These are phyloP conservation scores for Viola odorata DNA, from an alignment of 345 rosid species.

Conservation along the genomic window DNA sequence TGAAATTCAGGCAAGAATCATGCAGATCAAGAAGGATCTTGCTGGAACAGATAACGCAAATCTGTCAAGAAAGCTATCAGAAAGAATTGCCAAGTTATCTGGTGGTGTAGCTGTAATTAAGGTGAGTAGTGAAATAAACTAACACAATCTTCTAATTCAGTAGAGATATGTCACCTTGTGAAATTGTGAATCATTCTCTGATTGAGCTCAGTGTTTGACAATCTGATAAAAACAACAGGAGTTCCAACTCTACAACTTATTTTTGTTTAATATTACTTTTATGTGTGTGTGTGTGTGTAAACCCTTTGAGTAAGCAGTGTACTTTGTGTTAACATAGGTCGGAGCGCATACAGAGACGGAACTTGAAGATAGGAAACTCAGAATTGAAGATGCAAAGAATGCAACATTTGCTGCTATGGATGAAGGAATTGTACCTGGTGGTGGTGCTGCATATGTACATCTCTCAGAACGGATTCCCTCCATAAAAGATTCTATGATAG, in stretches of 20 bases:
- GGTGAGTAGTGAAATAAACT: conserved; percentile 37
- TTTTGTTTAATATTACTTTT: not conserved
- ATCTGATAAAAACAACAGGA: not conserved
- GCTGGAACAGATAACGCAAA: conserved; percentile 59
- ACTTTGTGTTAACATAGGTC: conserved; percentile 33
- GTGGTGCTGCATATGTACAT: conserved; percentile 83
- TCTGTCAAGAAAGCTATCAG: conserved; percentile 59
- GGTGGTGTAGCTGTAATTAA: conserved; percentile 90
- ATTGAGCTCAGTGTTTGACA: not conserved
- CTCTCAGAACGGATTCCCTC: conserved; percentile 45
- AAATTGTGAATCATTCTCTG: not conserved
- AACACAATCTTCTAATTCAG: not conserved
- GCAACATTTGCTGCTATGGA: conserved; percentile 92
- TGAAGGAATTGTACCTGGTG: conserved; percentile 91
- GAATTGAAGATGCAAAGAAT: conserved; percentile 83
- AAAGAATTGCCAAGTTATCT: conserved; percentile 80
- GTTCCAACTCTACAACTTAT: not conserved
- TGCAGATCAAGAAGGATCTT: conserved; percentile 87
- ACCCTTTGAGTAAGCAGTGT: not conserved
- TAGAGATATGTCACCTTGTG: not conserved
- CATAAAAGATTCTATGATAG: conserved; percentile 51
- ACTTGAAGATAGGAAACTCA: conserved; percentile 86
- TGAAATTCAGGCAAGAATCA: conserved; percentile 85
- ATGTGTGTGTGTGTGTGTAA: no score
- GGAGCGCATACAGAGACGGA: conserved; percentile 87